These are phyloP conservation scores for Wickerhamiella nectarea DNA, from an alignment of 805 yeast species.

Conservation along the genomic window DNA sequence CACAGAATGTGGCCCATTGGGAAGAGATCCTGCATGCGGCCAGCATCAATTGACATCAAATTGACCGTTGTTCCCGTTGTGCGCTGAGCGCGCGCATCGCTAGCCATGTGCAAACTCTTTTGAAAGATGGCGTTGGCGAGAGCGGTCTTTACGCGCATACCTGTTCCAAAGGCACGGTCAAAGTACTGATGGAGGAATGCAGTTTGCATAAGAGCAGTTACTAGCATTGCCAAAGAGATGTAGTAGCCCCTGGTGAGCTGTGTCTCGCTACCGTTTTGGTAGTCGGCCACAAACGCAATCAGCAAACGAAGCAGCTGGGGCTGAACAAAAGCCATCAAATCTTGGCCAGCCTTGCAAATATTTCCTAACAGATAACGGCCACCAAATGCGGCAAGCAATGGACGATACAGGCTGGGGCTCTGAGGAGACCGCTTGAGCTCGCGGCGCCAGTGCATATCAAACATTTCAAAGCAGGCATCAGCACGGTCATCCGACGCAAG, in stretches of 20 bases:
- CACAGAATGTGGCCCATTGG: slow-evolving; percentile 69
- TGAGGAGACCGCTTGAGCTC: slow-evolving; percentile 30
- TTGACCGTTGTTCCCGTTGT: slow-evolving; percentile 90
- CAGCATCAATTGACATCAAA: slow-evolving; percentile 87
- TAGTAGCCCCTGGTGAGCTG: slow-evolving; percentile 42
- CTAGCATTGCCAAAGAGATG: slow-evolving; percentile 51
- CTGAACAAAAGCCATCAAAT: slow-evolving; percentile 68
- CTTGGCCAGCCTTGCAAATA: slow-evolving; percentile 57
- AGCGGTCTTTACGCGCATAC: slow-evolving; percentile 45
- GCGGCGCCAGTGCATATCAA: slow-evolving; percentile 47
- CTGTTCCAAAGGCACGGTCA: slow-evolving; percentile 38
- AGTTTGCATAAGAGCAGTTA: slow-evolving; percentile 46
- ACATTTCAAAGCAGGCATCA: slow-evolving; percentile 34
- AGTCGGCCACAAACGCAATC: slow-evolving; percentile 47
- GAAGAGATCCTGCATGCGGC: slow-evolving; percentile 69
- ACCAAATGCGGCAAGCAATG: slow-evolving; percentile 64
- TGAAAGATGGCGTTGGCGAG: slow-evolving; percentile 54
- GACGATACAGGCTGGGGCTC: slow-evolving; percentile 42
- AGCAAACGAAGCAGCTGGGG: slow-evolving; percentile 66
- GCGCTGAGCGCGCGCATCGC: slow-evolving; percentile 47
- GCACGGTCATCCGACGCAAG: slow-evolving; percentile 59
- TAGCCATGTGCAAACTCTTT: slow-evolving; percentile 56
- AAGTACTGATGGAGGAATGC: slow-evolving; percentile 54
- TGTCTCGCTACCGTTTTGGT: slow-evolving; percentile 20
- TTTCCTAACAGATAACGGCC: slow-evolving; percentile 57